These are phyloP conservation scores for Mycena vulgaris DNA, from an alignment of 768 basidiomycete species.

Conservation along the genomic window DNA sequence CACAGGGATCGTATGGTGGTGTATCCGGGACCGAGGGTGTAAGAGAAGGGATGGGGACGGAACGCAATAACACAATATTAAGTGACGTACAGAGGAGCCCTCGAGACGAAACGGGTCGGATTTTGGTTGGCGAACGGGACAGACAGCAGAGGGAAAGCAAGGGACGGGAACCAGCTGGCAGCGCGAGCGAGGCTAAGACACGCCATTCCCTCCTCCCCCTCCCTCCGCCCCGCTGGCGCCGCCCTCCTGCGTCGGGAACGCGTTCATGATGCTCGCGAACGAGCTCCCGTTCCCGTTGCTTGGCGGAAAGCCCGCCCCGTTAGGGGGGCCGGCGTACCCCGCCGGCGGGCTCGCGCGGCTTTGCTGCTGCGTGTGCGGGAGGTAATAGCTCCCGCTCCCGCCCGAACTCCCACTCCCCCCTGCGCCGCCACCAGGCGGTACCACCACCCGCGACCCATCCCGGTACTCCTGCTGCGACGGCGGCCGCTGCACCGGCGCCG, in stretches of 20 bases:
- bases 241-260: constrained; percentile 50
- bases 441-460: constrained; percentile 1
- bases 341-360: neutral
- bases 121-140: neutral
- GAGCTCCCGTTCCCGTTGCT: constrained; percentile 38
- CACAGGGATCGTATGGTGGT: no score
- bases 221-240: neutral
- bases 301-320: constrained; percentile 4
- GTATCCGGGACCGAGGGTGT: no score
- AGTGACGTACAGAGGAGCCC: neutral
- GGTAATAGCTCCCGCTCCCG: constrained; percentile 19
- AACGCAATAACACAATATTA: neutral
- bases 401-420: neutral
- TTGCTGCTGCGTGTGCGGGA: constrained; percentile 30
- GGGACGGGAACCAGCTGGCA: neutral
- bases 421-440: neutral
- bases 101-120: no score
- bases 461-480: neutral
- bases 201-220: neutral
- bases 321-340: neutral
- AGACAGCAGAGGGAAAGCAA: neutral
- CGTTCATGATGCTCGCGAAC: constrained; percentile 81
- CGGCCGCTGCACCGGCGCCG: neutral
- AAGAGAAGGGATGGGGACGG: neutral
- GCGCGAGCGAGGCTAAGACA: neutral